These are phyloP conservation scores for Panicum virgatum DNA, from an alignment of 202 grass and related monocot species.

Conservation along the genomic window DNA sequence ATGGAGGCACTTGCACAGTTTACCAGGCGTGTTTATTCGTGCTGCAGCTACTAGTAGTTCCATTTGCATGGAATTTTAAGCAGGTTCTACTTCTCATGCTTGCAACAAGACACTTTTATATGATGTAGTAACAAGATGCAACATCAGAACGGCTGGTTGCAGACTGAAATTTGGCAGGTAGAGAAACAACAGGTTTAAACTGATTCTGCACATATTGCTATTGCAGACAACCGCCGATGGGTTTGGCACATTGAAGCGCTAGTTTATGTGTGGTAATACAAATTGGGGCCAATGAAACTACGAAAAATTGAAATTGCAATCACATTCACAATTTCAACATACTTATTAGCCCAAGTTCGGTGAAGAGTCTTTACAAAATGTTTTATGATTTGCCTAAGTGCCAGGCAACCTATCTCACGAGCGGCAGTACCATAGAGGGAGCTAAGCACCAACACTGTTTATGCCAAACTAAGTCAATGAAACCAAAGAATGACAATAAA, in stretches of 20 bases:
- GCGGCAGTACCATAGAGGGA: not conserved
- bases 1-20: no score
- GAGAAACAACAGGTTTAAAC: not conserved
- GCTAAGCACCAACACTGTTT: not conserved
- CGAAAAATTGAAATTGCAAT: not conserved
- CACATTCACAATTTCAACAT: not conserved
- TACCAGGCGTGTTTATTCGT: no score
- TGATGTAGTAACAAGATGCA: not conserved
- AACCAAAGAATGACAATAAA: not conserved
- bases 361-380: not conserved
- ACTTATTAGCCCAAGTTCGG: not conserved
- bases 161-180: not conserved
- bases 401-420: constrained; percentile 8
- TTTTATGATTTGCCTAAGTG: not conserved
- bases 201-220: not conserved
- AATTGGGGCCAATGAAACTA: not conserved
- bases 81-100: not conserved
- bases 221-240: not conserved
- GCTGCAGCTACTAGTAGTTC: not conserved
- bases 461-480: not conserved
- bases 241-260: not conserved
- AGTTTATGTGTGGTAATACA: constrained; percentile 1
- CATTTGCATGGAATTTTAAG: not conserved
- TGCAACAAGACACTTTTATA: not conserved
- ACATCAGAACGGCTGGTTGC: not conserved